These are phyloP conservation scores for Parathielavia hyrcaniae DNA, from an alignment of 495 filamentous ascomycete genomes.

Conservation along the genomic window DNA sequence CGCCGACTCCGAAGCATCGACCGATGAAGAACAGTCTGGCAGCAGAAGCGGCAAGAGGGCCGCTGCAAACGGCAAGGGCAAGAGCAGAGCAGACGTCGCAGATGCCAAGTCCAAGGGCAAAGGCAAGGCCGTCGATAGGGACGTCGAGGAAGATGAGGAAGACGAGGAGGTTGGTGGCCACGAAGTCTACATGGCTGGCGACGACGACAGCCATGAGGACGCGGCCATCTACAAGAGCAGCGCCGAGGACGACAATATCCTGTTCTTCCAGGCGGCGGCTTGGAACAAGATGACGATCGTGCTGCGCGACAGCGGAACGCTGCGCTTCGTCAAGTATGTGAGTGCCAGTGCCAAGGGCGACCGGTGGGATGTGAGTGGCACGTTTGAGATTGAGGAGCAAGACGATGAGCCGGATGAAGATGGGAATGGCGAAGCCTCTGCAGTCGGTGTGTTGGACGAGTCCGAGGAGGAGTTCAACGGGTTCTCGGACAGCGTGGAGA, in stretches of 20 bases:
- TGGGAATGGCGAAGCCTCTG: slow-evolving; percentile 24
- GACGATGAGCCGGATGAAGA: slow-evolving; percentile 32
- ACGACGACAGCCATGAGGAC: slow-evolving; percentile 67
- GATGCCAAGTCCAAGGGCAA: slow-evolving; percentile 21
- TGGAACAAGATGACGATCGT: slow-evolving; percentile 92
- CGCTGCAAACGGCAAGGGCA: slow-evolving; percentile 37
- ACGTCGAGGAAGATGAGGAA: slow-evolving; percentile 28
- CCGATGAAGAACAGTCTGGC: slow-evolving; percentile 22
- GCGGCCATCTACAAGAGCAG: slow-evolving; percentile 78
- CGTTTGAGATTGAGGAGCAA: slow-evolving; percentile 52
- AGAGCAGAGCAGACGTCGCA: slow-evolving; percentile 38
- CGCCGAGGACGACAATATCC: slow-evolving; percentile 82
- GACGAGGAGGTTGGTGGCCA: slow-evolving; percentile 68
- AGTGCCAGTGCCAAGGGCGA: slow-evolving; percentile 75
- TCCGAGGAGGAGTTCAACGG: slow-evolving; percentile 46
- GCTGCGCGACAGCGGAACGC: slow-evolving; percentile 73
- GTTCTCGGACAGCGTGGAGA: slow-evolving; percentile 40
- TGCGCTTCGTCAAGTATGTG: slow-evolving; percentile 96
- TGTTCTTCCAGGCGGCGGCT: slow-evolving; percentile 78
- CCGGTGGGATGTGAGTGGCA: slow-evolving; percentile 83
- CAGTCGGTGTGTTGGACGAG: slow-evolving; percentile 31
- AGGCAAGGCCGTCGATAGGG: slow-evolving; percentile 24
- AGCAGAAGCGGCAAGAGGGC: slow-evolving; percentile 39
- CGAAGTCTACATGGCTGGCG: slow-evolving; percentile 86
- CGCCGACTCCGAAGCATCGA: slow-evolving; percentile 35